phyloP scores from a whole-genome alignment of 306 rosid genomes.

The Rubus idaeus region DNA sequence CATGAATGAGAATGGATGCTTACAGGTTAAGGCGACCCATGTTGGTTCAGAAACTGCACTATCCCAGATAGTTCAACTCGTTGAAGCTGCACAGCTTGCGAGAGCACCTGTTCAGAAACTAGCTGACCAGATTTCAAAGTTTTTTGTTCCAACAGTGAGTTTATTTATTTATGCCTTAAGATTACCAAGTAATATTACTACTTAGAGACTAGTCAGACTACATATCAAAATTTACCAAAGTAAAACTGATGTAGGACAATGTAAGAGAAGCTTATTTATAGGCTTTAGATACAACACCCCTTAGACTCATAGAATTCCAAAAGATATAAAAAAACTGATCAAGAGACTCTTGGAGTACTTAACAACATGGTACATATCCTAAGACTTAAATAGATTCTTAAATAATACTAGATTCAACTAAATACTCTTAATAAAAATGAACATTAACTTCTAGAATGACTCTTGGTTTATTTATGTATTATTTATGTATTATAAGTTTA shows the following conservation, averaged over 20 bases:
- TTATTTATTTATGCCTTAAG: not conserved
- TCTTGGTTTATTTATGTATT: not conserved
- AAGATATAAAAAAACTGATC: too few relatives aligned
- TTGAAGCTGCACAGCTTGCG: conserved; percentile 94
- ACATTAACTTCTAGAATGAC: not conserved
- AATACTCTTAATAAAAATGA: not conserved
- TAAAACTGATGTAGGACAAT: not conserved
- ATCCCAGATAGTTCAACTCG: conserved; percentile 93
- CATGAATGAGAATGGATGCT: conserved; percentile 81
- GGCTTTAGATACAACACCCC: not conserved
- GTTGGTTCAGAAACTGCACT: conserved; percentile 93
- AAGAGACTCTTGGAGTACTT: too few relatives aligned
- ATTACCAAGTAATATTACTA: not conserved
- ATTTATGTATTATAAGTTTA: not conserved
- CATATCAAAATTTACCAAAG: not conserved
- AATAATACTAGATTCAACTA: not conserved
- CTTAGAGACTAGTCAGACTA: not conserved
- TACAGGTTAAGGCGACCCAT: conserved; percentile 75
- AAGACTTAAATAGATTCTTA: not conserved
- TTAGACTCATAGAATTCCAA: not conserved
- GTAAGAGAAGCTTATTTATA: not conserved
- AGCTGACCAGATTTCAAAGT: conserved; percentile 80
- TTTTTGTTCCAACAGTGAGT: conserved; percentile 92
- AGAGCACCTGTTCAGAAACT: conserved; percentile 93
- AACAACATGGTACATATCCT: too few relatives aligned